These are phyloP conservation scores for Aspergillus spinulosporus DNA, from an alignment of 2,329 filamentous ascomycete species.

Conservation along the genomic window DNA sequence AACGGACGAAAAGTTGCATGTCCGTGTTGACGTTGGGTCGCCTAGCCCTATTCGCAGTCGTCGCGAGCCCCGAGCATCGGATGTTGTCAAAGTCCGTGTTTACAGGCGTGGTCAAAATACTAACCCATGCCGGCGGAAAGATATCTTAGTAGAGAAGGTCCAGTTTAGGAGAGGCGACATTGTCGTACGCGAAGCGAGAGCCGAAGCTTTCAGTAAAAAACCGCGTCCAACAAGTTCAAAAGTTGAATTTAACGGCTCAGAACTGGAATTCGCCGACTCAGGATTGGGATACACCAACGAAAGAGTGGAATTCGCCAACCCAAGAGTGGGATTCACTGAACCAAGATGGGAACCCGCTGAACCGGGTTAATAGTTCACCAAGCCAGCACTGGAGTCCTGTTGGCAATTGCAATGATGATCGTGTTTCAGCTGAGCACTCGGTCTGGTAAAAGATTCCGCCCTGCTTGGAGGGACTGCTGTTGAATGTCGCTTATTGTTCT, in stretches of 20 bases:
- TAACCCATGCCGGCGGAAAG: not conserved
- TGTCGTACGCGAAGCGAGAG: slow-evolving; percentile 3
- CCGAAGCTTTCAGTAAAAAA: not conserved
- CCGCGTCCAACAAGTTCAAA: not conserved
- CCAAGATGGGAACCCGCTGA: not conserved
- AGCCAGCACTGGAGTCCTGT: not conserved
- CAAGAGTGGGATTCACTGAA: too few species aligned
- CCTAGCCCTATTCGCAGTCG: not conserved
- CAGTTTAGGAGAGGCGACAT: slow-evolving; percentile 10
- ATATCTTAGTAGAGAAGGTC: slow-evolving; percentile 8
- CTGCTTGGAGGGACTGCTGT: not conserved
- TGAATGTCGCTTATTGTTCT: not conserved
- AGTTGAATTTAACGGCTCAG: not conserved
- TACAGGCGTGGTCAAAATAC: slow-evolving; percentile 3
- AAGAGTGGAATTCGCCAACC: not conserved
- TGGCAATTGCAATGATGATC: not conserved
- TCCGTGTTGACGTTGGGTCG: slow-evolving; percentile 10
- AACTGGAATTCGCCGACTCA: not conserved
- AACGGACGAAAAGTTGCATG: not conserved
- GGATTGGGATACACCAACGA: not conserved
- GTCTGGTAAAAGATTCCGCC: not conserved
- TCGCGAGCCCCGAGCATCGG: slow-evolving; percentile 1
- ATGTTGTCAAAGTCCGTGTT: slow-evolving; percentile 14
- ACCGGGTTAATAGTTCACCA: not conserved
- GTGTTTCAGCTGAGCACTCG: not conserved